Evolutionary conservation across 208 protist genomes (phyloP).

Genomic region (Naegleria fowleri): DNA sequence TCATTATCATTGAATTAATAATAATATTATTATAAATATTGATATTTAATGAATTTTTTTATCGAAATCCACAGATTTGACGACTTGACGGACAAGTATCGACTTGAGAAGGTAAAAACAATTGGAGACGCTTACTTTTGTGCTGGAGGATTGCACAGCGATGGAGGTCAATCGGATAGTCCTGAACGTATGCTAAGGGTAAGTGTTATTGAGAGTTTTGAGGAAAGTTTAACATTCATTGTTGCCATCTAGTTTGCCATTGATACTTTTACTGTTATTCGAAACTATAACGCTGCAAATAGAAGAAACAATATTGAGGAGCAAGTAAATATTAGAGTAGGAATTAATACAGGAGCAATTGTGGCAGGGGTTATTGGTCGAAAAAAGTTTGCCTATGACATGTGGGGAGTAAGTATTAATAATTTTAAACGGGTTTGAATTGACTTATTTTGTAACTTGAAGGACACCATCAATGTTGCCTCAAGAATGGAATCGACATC

Average conservation of each 20-base stretch:
- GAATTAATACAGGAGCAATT: not conserved
- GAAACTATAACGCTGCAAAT: not conserved
- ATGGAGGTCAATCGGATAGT: not conserved
- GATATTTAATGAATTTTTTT: too few relatives aligned
- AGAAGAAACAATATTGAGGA: not conserved
- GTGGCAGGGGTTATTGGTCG: not conserved
- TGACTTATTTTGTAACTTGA: too few relatives aligned
- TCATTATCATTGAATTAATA: too few relatives aligned
- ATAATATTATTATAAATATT: too few relatives aligned
- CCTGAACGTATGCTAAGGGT: not conserved
- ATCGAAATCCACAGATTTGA: too few relatives aligned
- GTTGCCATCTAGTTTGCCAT: not conserved
- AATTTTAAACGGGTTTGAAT: too few relatives aligned
- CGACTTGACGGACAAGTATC: not conserved
- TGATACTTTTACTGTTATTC: not conserved
- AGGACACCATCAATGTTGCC: not conserved
- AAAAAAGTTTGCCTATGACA: constrained; percentile 14
- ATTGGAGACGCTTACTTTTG: constrained; percentile 35
- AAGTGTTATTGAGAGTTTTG: too few relatives aligned
- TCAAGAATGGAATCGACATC: not conserved
- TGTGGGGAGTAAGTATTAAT: not conserved
- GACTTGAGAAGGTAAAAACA: constrained; percentile 31
- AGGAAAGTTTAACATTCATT: too few relatives aligned
- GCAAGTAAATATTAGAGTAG: constrained; percentile 20
- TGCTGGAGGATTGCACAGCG: not conserved